phyloP scores from a whole-genome alignment of 2,329 filamentous ascomycete species.

The Trichoderma lentiforme region DNA sequence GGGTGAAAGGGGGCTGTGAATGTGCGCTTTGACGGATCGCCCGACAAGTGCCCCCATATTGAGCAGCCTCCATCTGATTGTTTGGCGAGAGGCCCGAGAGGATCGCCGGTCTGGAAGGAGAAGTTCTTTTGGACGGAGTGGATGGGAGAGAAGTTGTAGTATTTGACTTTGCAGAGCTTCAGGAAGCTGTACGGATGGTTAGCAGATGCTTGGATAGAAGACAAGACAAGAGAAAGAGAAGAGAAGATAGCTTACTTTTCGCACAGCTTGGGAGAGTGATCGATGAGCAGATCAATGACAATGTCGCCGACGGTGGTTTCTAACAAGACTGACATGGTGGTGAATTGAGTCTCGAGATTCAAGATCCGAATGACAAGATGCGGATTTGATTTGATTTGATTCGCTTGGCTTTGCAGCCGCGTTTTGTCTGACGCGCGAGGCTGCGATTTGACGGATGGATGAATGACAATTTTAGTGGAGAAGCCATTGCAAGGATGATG shows the following conservation, averaged over 20 bases:
- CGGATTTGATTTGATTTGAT: neutral
- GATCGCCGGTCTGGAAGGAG: conserved; percentile 94
- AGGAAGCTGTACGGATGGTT: conserved; percentile 66
- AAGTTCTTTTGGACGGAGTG: conserved; percentile 93
- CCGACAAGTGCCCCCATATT: conserved; percentile 82
- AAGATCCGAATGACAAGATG: neutral
- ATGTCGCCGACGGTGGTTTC: conserved; percentile 93
- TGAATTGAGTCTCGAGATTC: neutral
- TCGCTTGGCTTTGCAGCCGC: neutral
- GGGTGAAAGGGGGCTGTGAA: conserved; percentile 83
- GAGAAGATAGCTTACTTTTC: conserved; percentile 71
- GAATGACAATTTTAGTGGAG: conserved; percentile 6
- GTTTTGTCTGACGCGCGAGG: conserved; percentile 4
- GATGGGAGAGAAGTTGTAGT: conserved; percentile 95
- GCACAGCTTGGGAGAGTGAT: conserved; percentile 86
- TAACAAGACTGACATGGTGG: conserved; percentile 83
- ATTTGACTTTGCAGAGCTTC: conserved; percentile 98
- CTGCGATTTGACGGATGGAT: neutral
- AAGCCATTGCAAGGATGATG: neutral
- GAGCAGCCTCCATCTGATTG: conserved; percentile 90
- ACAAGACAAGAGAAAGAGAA: neutral
- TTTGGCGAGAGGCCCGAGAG: conserved; percentile 77
- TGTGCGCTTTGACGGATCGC: conserved; percentile 63
- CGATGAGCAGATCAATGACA: conserved; percentile 86
- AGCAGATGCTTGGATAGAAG: neutral